These are phyloP conservation scores for Lactarius psammicola DNA, from an alignment of 768 basidiomycete species.

Conservation along the genomic window DNA sequence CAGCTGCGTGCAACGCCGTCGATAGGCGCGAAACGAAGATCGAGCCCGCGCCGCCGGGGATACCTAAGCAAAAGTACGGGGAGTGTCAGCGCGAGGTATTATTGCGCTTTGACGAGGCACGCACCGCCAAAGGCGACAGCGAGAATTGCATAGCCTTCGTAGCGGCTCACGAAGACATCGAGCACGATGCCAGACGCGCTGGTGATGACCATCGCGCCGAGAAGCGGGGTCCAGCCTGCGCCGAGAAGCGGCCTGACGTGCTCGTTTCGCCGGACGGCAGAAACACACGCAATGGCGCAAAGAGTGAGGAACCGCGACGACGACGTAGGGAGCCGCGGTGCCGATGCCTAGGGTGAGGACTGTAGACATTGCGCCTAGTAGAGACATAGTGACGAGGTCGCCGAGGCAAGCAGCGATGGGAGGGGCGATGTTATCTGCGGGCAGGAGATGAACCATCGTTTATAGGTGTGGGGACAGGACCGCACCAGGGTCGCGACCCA, in stretches of 20 bases:
- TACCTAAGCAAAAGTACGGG: constrained; percentile 53
- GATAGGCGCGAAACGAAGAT: constrained; percentile 91
- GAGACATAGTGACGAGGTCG: constrained; percentile 84
- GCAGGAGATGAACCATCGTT: constrained; percentile 3
- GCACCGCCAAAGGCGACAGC: constrained; percentile 84
- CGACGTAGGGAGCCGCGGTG: constrained; percentile 59
- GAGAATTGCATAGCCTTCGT: constrained; percentile 84
- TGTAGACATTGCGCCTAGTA: constrained; percentile 74
- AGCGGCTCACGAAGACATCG: constrained; percentile 83
- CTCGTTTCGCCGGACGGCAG: constrained; percentile 62
- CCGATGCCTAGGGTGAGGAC: constrained; percentile 64
- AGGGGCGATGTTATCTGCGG: constrained; percentile 88
- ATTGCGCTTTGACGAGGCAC: constrained; percentile 29
- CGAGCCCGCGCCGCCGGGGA: constrained; percentile 87
- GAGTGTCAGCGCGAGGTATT: background rate
- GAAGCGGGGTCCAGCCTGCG: constrained; percentile 88
- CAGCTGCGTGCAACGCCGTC: constrained; percentile 75
- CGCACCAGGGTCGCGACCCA: constrained; percentile 81
- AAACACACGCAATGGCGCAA: constrained; percentile 47
- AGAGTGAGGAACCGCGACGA: constrained; percentile 50
- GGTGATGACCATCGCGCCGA: constrained; percentile 87
- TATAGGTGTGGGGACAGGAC: background rate
- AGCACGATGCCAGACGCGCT: constrained; percentile 89
- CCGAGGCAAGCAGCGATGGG: constrained; percentile 92
- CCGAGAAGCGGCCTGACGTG: constrained; percentile 69